Evolutionary conservation across 2,329 filamentous ascomycete genomes (phyloP).

Genomic region (Penicillium hesseltinei): DNA sequence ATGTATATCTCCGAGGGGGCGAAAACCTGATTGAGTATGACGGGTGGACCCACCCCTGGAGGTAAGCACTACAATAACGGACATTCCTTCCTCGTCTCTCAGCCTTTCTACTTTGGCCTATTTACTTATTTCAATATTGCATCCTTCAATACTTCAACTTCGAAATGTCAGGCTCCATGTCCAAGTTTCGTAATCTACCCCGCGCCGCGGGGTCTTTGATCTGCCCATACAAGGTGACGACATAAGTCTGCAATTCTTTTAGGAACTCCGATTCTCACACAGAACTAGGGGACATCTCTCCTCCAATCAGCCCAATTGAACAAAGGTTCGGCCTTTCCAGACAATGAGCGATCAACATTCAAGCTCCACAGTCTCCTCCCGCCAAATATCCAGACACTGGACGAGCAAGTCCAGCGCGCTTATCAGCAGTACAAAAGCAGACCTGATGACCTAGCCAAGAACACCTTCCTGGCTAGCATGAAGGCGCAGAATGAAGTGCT

Average conservation of each 20-base stretch:
- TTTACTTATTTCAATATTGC: not conserved
- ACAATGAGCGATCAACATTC: slow-evolving; percentile 67
- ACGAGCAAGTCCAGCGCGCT: slow-evolving; percentile 72
- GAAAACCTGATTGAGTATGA: not conserved
- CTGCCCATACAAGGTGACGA: slow-evolving; percentile 6
- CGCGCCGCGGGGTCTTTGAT: not conserved
- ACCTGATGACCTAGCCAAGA: slow-evolving; percentile 69
- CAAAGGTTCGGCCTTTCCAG: slow-evolving; percentile 76
- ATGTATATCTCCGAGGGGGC: not conserved
- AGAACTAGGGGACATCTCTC: slow-evolving; percentile 37
- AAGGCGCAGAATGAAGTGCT: slow-evolving; percentile 83
- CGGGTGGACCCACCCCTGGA: not conserved
- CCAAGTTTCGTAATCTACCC: slow-evolving; percentile 7
- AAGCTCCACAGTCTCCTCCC: slow-evolving; percentile 72
- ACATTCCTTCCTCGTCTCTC: not conserved
- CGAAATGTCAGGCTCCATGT: not conserved
- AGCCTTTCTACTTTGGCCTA: not conserved
- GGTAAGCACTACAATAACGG: not conserved
- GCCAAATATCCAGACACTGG: slow-evolving; percentile 67
- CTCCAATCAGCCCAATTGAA: slow-evolving; percentile 70
- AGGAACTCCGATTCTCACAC: slow-evolving; percentile 37
- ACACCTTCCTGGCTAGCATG: slow-evolving; percentile 81
- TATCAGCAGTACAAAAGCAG: slow-evolving; percentile 73
- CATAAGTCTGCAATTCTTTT: not conserved
- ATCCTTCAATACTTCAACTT: not conserved